Conservation (phyloP, 208 protist genomes). For the Trichomonas gallinae region DNA sequence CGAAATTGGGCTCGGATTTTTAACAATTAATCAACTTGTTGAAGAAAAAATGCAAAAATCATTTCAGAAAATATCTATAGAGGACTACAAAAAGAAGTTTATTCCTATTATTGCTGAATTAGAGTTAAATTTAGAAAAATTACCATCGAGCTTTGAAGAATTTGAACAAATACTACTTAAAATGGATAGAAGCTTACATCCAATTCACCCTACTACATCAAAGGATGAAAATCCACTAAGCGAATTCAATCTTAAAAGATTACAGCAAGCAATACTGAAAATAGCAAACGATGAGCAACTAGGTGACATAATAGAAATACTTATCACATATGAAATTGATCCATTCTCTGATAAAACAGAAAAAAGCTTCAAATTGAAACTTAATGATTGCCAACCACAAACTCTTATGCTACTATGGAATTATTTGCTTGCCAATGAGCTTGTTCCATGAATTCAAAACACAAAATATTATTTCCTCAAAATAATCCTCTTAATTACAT, state of each 20-base stretch:
- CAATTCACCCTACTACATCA: background rate
- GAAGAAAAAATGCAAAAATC: background rate
- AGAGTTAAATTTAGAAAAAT: background rate
- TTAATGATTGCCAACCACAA: background rate
- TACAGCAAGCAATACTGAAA: background rate
- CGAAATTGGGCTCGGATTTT: background rate
- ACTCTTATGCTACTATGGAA: background rate
- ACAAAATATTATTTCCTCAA: no score
- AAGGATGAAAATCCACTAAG: background rate
- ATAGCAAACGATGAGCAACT: background rate
- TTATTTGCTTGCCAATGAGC: background rate
- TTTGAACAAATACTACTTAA: background rate
- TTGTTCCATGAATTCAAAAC: background rate
- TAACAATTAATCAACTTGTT: background rate
- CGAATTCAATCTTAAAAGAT: background rate
- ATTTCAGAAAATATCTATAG: background rate
- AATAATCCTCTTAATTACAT: no score
- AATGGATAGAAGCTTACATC: background rate
- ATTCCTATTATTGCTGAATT: background rate
- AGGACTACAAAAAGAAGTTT: background rate
- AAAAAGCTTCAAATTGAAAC: background rate
- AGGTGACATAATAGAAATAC: background rate
- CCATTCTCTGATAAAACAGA: background rate
- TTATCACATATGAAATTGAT: background rate
- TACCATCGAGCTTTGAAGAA: background rate